Evolutionary conservation across 345 rosid species (phyloP), one percentile per base, ranked within the genome.

Genomic region (Mercurialis annua): DNA sequence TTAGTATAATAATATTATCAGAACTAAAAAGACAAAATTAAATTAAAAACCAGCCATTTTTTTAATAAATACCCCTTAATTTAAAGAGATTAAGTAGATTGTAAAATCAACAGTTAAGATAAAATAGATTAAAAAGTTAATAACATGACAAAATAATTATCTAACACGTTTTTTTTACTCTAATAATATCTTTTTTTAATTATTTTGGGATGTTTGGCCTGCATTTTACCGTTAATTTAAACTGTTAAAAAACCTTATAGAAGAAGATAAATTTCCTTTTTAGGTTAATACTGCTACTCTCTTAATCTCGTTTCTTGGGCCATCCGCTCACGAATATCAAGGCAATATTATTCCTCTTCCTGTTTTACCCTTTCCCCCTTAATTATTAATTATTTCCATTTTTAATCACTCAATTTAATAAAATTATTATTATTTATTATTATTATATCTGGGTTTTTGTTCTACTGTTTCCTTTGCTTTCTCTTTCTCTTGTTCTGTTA

Each of bases 301-400:
- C 49, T 9, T 69, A 79, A 77, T 81, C 86, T 81, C 82, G 78
- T 76, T 74, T 77, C 77, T 73, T 77, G 86, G 83, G 79, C 85
- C 83, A 77, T 55, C 76, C 62, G 73, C 70, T 83, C 87, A 62
- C 84, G 82, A 82, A 72, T 57, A 73, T 55, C 88, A 67, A 83
- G 84, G 86, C 23, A 36, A 3, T 52, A 49, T 68, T 47, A 73
- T 64, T 62, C 51, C 2, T 31, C 38, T 55, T 65, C 76, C 86
- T 65, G 73, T 78, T 83, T 75, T 63, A 71, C 76, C 78, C 83
- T 76, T 59, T 57, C 48, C 29, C 11, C 34, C n/a, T n/a, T 48
- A 1, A 17, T n/a, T 36, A 40, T 9, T 62, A 20, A 2, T 59
- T 21, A 15, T 14, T 5, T 62, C 60, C 20, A 1, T 20, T 50